Percentiles rank a stretch among this genome's conserved stretches.
Evolutionary conservation across 257 asterid genomes (phyloP).

Genomic region (Plantago ovata): DNA sequence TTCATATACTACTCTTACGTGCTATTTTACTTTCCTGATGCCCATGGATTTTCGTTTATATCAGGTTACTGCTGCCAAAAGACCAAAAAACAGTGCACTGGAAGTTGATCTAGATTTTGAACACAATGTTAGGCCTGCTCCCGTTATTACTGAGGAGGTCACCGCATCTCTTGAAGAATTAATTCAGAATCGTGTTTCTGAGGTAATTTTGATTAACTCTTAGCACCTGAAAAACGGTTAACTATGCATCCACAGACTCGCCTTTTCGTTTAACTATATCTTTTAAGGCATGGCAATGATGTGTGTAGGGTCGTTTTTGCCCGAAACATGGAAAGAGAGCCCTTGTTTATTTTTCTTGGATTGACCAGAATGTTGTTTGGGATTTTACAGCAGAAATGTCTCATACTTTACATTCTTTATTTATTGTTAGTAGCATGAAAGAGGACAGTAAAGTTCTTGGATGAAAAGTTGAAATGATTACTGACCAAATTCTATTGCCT

Average conservation of each 20-base stretch:
- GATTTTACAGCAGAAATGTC: no score
- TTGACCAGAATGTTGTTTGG: no score
- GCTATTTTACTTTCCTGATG: conserved; percentile 13
- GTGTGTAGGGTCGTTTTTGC: background rate
- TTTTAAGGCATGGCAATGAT: background rate
- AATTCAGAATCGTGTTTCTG: conserved; percentile 68
- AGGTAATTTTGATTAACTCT: conserved; percentile 41
- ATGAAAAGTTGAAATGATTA: no score
- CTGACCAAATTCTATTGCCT: no score
- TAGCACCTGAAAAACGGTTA: conserved; percentile 4
- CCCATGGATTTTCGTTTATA: conserved; percentile 24
- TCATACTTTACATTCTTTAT: no score
- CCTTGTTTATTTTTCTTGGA: no score
- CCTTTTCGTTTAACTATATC: background rate
- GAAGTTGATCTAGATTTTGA: conserved; percentile 91
- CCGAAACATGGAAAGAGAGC: background rate
- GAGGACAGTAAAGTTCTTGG: no score
- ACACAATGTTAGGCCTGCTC: conserved; percentile 90
- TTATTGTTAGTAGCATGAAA: no score
- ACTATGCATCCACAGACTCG: background rate
- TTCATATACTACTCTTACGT: conserved; percentile 12
- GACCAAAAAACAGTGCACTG: conserved; percentile 91
- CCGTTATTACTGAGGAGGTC: conserved; percentile 78
- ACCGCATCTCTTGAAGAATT: conserved; percentile 84
- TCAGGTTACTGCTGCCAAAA: conserved; percentile 83